Base-by-base conservation (phyloP, 202 grass and related monocot genomes). In the Eragrostis tef region DNA sequence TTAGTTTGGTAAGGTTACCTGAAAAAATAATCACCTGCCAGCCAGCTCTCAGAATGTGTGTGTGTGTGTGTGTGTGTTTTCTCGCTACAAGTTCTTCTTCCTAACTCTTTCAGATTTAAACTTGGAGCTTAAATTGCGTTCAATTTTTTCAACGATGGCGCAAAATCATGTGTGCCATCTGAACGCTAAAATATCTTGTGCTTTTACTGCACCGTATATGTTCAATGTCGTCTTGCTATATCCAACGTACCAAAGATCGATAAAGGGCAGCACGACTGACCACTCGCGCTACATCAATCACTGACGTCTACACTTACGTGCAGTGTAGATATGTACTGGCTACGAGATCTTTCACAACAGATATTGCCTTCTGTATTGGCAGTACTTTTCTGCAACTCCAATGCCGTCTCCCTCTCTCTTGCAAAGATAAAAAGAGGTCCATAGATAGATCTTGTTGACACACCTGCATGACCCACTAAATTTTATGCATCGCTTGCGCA, bases 341-440 rank as follows among this genome's bases (percentile, higher is more conserved):
- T 61, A 61, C 39, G 24, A 51, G 64, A 77, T 86, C 50, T 85
- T 72, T 50, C 49, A n/a, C n/a, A 46, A 16, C 42, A 68, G 43
- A 79, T 74, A 43, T 74, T 77, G 52, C 57, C 64, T 77, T 83
- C 62, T 56, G 29, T 77, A 81, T 53, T 68, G 15, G 19, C 27
- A 68, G 49, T 19, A 19, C 78, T 45, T 76, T 81, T 63, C 53
- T 87, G 53, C 39, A 47, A 53, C 36, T 81, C 71, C 71, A 64
- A 65, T 65, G 53, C 64, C 45, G 45, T 67, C 42, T 77, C 29
- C 11, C 39, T 74, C 53, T 47, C n/a, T n/a, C n/a, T 49, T 50
- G 14, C 22, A 73, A 67, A 82, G 78, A 78, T 82, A 50, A 78
- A 85, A 85, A 73, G 78, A 44, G 49, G 60, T 53, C 31, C 24